Base-by-base conservation (phyloP, 208 protist species). In the Trypanosoma mega region DNA sequence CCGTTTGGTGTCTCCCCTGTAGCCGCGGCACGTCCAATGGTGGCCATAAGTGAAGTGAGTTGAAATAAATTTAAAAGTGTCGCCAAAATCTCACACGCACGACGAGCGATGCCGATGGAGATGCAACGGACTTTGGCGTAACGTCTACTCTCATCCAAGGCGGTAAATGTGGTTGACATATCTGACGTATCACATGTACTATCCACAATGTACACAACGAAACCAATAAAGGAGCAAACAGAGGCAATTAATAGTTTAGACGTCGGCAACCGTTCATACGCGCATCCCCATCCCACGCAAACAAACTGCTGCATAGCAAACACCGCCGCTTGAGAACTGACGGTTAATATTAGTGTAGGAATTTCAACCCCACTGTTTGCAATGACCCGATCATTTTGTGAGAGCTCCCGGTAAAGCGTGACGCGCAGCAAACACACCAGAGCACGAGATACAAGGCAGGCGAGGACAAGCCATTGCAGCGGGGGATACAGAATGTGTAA, bases 251-350 rank as follows among this genome's bases (percentile, higher is more conserved):
- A 31, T 34, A 75, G 74, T 26, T 78, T 56, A 18, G 47, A 60
- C 0, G 69, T 73, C 7, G 74, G 64, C 0, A 80, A 52, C 3
- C 43, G 39, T 0, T 63, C 20, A 63, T 77, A 85, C 11, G 80
- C 80, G n/a, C 80, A 64, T 1, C 83, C 83, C 78, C 76, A 90
- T 0, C 79, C 83, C 54, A 90, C 51, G 9, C 62, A 63, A 7
- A 87, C 55, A 34, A 87, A 59, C 77, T 87, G 58, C 52, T 80
- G 73, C 51, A 68, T 31, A 51, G 72, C 67, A 37, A 78, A 82
- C 18, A 72, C 26, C n/a, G 73, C 57, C 6, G 72, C 56, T 23
- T 48, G 41, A 4, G 63, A 45, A 11, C 52, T 45, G 5, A 81
- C 67, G 3, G 18, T 14, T 2, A 90, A 34, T 7, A 81, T 57